phyloP scores from a whole-genome alignment of 2,329 filamentous ascomycete genomes.

The Leptographium radiaticola region DNA sequence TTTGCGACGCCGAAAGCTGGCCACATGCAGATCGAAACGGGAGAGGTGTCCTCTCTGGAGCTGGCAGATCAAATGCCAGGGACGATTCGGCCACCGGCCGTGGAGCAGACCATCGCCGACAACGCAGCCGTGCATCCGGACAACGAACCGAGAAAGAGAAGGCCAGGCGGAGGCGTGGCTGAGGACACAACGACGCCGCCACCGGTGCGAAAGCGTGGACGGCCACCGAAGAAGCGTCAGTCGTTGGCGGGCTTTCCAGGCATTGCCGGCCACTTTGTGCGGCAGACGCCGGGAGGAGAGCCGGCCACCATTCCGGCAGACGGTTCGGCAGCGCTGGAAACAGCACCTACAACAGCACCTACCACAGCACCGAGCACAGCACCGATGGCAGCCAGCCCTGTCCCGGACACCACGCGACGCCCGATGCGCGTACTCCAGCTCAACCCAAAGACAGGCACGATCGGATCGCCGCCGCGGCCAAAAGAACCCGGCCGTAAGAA shows the following conservation, averaged over 20 bases:
- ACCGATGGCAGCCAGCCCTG: not conserved
- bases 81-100: too few species aligned
- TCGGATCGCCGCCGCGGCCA: conserved; percentile 44
- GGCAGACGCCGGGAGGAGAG: not conserved
- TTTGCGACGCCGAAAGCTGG: conserved; percentile 24
- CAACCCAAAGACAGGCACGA: conserved; percentile 47
- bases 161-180: conserved; percentile 6
- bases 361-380: not conserved
- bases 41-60: not conserved
- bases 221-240: conserved; percentile 16
- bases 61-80: not conserved
- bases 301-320: not conserved
- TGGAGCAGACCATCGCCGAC: not conserved
- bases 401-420: not conserved
- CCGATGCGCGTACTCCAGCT: conserved; percentile 30
- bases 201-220: conserved; percentile 7
- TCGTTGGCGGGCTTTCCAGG: conserved; percentile 4
- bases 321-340: not conserved
- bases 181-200: not conserved
- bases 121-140: not conserved
- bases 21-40: conserved; percentile 4
- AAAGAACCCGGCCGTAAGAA: conserved; percentile 2
- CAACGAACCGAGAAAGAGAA: not conserved
- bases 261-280: conserved; percentile 16
- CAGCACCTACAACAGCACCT: not conserved